Percentiles rank a stretch among this genome's conserved stretches.
These are phyloP conservation scores for Clonostachys solani DNA, from an alignment of 2,329 filamentous ascomycete species.

Conservation along the genomic window DNA sequence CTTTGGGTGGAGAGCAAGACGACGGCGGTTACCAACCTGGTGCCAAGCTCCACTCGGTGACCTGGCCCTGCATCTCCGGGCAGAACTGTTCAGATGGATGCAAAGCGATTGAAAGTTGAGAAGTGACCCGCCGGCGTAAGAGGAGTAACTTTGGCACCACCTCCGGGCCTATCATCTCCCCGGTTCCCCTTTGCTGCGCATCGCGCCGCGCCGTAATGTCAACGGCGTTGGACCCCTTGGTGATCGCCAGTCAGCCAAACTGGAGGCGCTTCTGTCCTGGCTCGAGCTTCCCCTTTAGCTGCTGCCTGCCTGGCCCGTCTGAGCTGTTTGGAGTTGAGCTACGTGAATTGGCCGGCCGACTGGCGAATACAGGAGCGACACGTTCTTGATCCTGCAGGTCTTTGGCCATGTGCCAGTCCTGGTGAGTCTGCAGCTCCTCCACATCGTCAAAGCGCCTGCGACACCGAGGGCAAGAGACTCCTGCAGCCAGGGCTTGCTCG, in stretches of 20 bases:
- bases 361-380: slow-evolving; percentile 40
- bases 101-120: too few relatives aligned
- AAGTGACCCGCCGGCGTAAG: too few relatives aligned
- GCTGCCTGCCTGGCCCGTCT: slow-evolving; percentile 23
- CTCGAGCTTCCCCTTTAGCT: slow-evolving; percentile 33
- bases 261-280: slow-evolving; percentile 57
- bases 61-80: too few relatives aligned
- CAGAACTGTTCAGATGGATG: too few relatives aligned
- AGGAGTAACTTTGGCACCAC: too few relatives aligned
- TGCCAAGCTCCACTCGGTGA: too few relatives aligned
- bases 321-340: slow-evolving; percentile 25
- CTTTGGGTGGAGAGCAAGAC: too few relatives aligned
- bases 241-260: slow-evolving; percentile 43
- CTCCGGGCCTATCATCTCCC: too few relatives aligned
- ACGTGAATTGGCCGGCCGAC: slow-evolving; percentile 22
- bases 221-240: background rate
- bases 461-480: slow-evolving; percentile 58
- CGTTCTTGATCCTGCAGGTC: slow-evolving; percentile 68
- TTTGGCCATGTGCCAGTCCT: slow-evolving; percentile 93
- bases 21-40: too few relatives aligned
- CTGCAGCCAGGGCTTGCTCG: background rate
- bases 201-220: background rate
- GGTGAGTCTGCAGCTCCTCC: slow-evolving; percentile 67
- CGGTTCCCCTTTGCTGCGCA: too few relatives aligned
- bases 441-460: slow-evolving; percentile 50